phyloP scores from a whole-genome alignment of 2,329 filamentous ascomycete genomes.

The Cercospora canescens region DNA sequence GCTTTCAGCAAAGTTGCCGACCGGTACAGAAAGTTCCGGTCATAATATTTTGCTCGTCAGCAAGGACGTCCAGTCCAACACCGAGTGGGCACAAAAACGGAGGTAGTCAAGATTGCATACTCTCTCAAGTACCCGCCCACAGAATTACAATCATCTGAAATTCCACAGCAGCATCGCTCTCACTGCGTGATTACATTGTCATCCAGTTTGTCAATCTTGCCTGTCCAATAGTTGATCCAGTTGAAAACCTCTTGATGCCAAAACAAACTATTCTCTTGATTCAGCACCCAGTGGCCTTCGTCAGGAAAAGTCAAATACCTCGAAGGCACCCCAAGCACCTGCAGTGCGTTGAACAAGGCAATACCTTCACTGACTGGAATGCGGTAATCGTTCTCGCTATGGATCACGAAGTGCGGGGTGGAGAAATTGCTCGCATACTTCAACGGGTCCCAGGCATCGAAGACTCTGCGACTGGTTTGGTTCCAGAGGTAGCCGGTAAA shows the following conservation, averaged over 20 bases:
- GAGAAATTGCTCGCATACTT: constrained; percentile 26
- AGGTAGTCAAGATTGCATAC: neutral
- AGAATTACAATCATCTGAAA: neutral
- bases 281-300: constrained; percentile 26
- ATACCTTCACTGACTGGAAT: constrained; percentile 27
- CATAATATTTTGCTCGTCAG: neutral
- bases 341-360: constrained; percentile 28
- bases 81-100: too few relatives aligned
- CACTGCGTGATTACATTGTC: constrained; percentile 21
- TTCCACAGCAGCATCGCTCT: neutral
- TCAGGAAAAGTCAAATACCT: constrained; percentile 26
- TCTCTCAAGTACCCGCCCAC: neutral
- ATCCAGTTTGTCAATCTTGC: constrained; percentile 23
- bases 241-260: constrained; percentile 29
- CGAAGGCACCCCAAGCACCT: constrained; percentile 23
- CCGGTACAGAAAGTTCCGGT: neutral
- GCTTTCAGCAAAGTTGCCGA: neutral
- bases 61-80: too few relatives aligned
- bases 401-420: constrained; percentile 27
- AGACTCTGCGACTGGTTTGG: constrained; percentile 24
- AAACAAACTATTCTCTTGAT: constrained; percentile 26
- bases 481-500: constrained; percentile 53
- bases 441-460: constrained; percentile 25
- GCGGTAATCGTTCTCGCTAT: constrained; percentile 27
- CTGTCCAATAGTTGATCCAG: constrained; percentile 28